Percentiles rank a stretch among this genome's conserved stretches.
phyloP scores from a whole-genome alignment of 75 land plant species.

The Picea sitchensis region DNA sequence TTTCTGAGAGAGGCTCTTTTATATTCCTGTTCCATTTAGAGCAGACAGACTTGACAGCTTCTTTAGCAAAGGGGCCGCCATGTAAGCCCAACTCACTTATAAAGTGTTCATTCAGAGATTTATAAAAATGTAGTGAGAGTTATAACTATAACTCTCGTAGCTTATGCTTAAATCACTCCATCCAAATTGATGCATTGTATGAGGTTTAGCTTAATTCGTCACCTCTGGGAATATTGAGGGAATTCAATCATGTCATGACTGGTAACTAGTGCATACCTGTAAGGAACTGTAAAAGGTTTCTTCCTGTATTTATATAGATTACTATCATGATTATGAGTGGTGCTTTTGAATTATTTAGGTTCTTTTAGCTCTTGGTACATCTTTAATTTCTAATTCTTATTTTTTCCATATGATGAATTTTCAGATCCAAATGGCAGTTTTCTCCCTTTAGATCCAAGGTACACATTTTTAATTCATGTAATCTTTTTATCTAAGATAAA shows the following conservation, averaged over 20 bases:
- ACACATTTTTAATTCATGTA: constrained; percentile 7
- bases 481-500: background rate
- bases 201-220: background rate
- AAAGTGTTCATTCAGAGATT: too few relatives aligned
- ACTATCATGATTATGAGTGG: background rate
- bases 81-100: too few relatives aligned
- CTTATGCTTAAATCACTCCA: too few relatives aligned
- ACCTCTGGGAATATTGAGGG: background rate
- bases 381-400: constrained; percentile 1
- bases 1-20: too few relatives aligned
- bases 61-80: too few relatives aligned
- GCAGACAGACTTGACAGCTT: too few relatives aligned
- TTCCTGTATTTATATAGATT: background rate
- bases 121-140: too few relatives aligned
- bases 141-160: too few relatives aligned
- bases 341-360: background rate
- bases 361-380: background rate
- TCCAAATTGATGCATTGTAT: too few relatives aligned
- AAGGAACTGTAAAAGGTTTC: background rate
- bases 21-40: too few relatives aligned
- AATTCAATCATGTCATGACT: background rate
- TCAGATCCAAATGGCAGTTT: constrained; percentile 52
- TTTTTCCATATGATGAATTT: background rate
- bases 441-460: constrained; percentile 39
- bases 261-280: background rate